A percentile compares a stretch with the other conserved stretches of the same genome.
These are phyloP conservation scores for Hansenula sp. DNA, from an alignment of 1,139 yeast genomes.

Conservation along the genomic window DNA sequence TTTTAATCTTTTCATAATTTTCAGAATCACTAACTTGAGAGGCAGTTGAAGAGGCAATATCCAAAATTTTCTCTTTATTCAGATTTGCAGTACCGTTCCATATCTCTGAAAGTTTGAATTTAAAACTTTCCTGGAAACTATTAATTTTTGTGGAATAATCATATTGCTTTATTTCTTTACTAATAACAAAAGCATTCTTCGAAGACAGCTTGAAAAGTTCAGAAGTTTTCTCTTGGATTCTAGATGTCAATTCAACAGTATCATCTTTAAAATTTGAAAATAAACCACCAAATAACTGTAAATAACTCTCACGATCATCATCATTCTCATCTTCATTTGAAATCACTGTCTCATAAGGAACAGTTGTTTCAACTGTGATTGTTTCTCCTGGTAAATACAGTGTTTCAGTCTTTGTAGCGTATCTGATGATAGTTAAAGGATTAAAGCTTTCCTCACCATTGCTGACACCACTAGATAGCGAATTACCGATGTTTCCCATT, in stretches of 20 bases:
- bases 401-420: conserved; percentile 13
- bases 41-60: too few relatives aligned
- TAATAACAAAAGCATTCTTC: background rate
- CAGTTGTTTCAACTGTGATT: background rate
- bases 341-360: conserved; percentile 1
- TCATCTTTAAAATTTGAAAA: conserved; percentile 4
- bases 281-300: conserved; percentile 4
- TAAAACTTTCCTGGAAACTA: too few relatives aligned
- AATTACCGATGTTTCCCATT: too few relatives aligned
- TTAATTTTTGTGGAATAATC: too few relatives aligned
- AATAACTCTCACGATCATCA: background rate
- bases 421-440: conserved; percentile 10
- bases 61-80: too few relatives aligned
- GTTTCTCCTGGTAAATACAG: conserved; percentile 6
- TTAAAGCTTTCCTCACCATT: background rate
- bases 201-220: background rate
- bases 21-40: too few relatives aligned
- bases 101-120: too few relatives aligned
- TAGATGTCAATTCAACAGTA: background rate
- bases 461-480: background rate
- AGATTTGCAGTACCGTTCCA: too few relatives aligned
- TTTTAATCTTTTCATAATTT: too few relatives aligned
- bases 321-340: background rate
- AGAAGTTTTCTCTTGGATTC: background rate
- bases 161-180: too few relatives aligned